Evolutionary conservation across 768 basidiomycete genomes (phyloP).

Genomic region (Asterophora lycoperdoides): DNA sequence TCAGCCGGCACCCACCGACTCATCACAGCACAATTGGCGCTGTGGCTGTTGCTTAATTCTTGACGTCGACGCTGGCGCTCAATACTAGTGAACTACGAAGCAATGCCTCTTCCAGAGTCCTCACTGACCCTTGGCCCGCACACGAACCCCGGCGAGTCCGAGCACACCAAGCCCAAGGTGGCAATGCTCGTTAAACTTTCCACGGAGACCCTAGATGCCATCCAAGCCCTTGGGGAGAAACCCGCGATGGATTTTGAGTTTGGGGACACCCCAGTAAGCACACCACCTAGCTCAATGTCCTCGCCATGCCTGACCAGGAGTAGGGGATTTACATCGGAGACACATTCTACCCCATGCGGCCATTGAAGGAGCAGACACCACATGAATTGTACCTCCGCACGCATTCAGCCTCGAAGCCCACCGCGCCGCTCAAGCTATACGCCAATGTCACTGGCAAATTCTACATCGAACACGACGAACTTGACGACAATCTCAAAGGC

Average conservation of each 20-base stretch:
- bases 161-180: slow-evolving; percentile 59
- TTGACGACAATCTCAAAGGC: slow-evolving; percentile 42
- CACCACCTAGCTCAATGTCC: not conserved
- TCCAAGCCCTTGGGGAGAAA: slow-evolving; percentile 46
- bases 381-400: slow-evolving; percentile 75
- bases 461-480: slow-evolving; percentile 53
- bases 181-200: slow-evolving; percentile 78
- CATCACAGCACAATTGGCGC: too few relatives aligned
- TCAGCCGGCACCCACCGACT: too few relatives aligned
- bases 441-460: slow-evolving; percentile 75
- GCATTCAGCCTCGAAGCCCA: slow-evolving; percentile 52
- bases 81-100: not conserved
- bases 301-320: slow-evolving; percentile 2
- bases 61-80: not conserved
- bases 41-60: too few relatives aligned
- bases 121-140: slow-evolving; percentile 57
- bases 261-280: slow-evolving; percentile 53
- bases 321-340: slow-evolving; percentile 68
- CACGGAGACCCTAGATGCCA: slow-evolving; percentile 64
- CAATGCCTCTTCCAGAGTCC: slow-evolving; percentile 66
- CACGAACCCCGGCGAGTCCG: slow-evolving; percentile 49
- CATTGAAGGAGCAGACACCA: slow-evolving; percentile 46
- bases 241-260: slow-evolving; percentile 57
- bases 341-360: slow-evolving; percentile 56
- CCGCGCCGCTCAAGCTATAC: slow-evolving; percentile 65